A percentile compares a stretch with the other conserved stretches of the same genome.
Conservation (phyloP, 176 grass and related monocot species). For the Avena sativa region DNA sequence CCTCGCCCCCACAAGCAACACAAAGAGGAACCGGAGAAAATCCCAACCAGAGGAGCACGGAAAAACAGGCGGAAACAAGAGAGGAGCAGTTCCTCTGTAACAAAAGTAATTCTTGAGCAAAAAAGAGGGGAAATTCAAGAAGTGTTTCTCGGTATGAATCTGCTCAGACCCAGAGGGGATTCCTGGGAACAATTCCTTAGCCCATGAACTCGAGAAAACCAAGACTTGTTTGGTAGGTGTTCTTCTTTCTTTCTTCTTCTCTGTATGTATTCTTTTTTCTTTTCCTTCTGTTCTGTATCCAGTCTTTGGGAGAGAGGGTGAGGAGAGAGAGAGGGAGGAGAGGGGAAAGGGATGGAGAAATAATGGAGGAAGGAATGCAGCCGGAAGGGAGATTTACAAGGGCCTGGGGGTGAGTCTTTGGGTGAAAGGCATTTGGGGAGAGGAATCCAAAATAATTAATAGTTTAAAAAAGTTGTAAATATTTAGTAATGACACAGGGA, state of each 20-base stretch:
- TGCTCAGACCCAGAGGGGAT: constrained; percentile 48
- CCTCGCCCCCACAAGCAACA: constrained; percentile 49
- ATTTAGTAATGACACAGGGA: constrained; percentile 48
- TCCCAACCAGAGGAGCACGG: constrained; percentile 29
- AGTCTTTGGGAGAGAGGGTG: constrained; percentile 49
- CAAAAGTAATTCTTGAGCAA: constrained; percentile 43
- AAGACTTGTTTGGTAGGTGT: constrained; percentile 55
- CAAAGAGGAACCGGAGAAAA: constrained; percentile 49
- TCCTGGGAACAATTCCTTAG: constrained; percentile 50
- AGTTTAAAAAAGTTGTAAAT: constrained; percentile 46
- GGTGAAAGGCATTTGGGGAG: constrained; percentile 45
- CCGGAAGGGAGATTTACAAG: constrained; percentile 57
- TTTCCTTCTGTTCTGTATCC: constrained; percentile 65
- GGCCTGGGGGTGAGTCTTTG: constrained; percentile 44
- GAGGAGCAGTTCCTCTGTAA: constrained; percentile 47
- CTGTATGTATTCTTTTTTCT: constrained; percentile 45
- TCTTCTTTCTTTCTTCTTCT: constrained; percentile 51
- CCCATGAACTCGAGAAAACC: constrained; percentile 40
- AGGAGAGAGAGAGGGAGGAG: constrained; percentile 39
- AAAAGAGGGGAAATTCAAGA: constrained; percentile 54
- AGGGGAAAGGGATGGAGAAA: constrained; percentile 55
- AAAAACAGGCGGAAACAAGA: constrained; percentile 46
- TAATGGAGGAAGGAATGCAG: constrained; percentile 57
- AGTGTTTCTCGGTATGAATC: constrained; percentile 52
- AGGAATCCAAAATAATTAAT: constrained; percentile 61